Evolutionary conservation across 768 basidiomycete species (phyloP).

Genomic region (Jaapia argillacea): DNA sequence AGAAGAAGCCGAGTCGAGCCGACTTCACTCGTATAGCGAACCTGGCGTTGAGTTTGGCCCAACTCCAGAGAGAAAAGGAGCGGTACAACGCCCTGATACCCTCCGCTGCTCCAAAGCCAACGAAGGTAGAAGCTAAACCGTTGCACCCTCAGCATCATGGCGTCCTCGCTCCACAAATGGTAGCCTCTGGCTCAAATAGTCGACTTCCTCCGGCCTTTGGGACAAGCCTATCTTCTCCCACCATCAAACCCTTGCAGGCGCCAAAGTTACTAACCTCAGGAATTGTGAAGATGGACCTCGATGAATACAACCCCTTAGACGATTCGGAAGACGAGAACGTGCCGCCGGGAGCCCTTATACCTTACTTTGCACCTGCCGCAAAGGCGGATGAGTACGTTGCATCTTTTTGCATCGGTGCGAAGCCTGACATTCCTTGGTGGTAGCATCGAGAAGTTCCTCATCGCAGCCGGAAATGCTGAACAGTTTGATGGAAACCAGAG

Average conservation of each 20-base stretch:
- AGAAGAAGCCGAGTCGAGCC: constrained; percentile 12
- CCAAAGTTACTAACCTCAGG: background rate
- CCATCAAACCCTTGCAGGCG: background rate
- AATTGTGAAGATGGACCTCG: background rate
- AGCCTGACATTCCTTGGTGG: constrained; percentile 1
- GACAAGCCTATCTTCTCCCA: no score
- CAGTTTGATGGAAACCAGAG: constrained; percentile 49
- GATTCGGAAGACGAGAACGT: background rate
- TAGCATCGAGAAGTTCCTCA: constrained; percentile 45
- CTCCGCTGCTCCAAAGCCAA: background rate
- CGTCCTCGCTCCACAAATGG: background rate
- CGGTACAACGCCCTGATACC: background rate
- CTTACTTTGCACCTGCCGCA: constrained; percentile 29
- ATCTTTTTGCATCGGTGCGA: no score
- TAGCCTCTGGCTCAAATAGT: background rate
- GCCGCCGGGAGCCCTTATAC: background rate
- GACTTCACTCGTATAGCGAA: constrained; percentile 9
- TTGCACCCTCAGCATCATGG: background rate
- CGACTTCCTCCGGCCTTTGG: background rate
- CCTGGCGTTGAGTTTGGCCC: constrained; percentile 1
- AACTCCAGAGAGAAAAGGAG: background rate
- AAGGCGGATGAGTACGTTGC: constrained; percentile 38
- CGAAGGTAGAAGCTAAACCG: background rate
- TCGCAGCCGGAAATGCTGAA: constrained; percentile 46
- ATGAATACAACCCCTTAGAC: background rate